A percentile compares a stretch with the other conserved stretches of the same genome.
Conservation (phyloP, 2,329 filamentous ascomycete species). For the Periconia sp. region DNA sequence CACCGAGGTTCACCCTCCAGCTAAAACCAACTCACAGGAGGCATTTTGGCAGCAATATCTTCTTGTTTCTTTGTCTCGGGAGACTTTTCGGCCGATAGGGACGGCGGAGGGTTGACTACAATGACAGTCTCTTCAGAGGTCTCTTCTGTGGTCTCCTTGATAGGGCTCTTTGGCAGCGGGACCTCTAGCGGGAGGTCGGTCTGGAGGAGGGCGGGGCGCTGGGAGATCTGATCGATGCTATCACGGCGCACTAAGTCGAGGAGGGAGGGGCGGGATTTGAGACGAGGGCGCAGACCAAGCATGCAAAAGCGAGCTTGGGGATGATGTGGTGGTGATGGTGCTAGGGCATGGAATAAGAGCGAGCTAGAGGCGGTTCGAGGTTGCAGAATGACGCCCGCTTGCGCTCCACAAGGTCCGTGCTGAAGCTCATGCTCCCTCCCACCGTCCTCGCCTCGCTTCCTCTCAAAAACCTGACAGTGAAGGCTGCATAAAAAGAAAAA, state of each 20-base stretch:
- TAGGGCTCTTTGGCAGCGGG: conserved; percentile 41
- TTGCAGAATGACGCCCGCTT: conserved; percentile 6
- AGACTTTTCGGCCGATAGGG: conserved; percentile 17
- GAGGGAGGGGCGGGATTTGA: conserved; percentile 62
- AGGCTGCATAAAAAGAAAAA: no score
- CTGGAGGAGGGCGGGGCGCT: conserved; percentile 24
- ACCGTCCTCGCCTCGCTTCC: no score
- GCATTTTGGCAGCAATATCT: conserved; percentile 32
- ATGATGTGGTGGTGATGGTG: conserved; percentile 15
- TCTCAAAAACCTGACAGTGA: no score
- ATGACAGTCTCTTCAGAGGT: conserved; percentile 18
- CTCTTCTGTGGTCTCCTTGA: conserved; percentile 21
- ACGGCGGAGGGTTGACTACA: conserved; percentile 27
- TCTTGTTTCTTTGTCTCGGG: not conserved
- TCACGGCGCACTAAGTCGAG: conserved; percentile 61
- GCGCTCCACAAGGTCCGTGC: conserved; percentile 7
- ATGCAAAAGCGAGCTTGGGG: conserved; percentile 42
- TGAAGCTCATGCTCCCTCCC: conserved; percentile 3
- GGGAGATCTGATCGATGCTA: conserved; percentile 51
- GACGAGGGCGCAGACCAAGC: conserved; percentile 60
- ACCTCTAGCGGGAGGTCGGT: conserved; percentile 32
- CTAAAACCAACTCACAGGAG: conserved; percentile 35
- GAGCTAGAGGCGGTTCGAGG: conserved; percentile 7
- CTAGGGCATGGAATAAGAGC: conserved; percentile 10
- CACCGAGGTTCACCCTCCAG: conserved; percentile 5